Conservation (phyloP, 192 early-diverging fungal genomes). For the Chytriomyces hyalinus region DNA sequence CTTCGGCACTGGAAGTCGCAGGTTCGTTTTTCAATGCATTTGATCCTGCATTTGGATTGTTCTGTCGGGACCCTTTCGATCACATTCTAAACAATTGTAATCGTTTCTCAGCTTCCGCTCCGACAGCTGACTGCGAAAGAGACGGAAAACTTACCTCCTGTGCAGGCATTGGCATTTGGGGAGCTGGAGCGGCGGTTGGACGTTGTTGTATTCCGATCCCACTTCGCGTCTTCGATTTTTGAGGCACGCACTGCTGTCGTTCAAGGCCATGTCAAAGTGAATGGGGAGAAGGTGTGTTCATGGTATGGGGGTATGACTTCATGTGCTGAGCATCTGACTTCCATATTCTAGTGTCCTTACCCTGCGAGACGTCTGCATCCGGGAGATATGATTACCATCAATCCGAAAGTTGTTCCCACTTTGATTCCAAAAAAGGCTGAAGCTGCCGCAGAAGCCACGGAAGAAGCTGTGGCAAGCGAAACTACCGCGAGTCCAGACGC, state of each 20-base stretch:
- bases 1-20: conserved; percentile 48
- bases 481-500: too few relatives aligned
- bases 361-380: conserved; percentile 87
- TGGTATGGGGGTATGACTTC: not conserved
- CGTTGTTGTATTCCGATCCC: conserved; percentile 89
- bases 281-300: conserved; percentile 65
- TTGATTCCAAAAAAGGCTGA: conserved; percentile 19
- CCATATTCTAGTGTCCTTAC: conserved; percentile 54
- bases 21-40: conserved; percentile 40
- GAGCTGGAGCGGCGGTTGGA: conserved; percentile 91
- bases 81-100: not conserved
- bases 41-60: too few relatives aligned
- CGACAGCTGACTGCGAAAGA: not conserved
- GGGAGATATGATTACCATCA: conserved; percentile 87
- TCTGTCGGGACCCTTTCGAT: not conserved
- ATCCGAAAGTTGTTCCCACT: conserved; percentile 71
- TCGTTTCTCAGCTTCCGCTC: not conserved
- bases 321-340: not conserved
- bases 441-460: not conserved
- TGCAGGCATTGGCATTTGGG: conserved; percentile 77
- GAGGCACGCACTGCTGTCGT: conserved; percentile 82
- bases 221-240: conserved; percentile 87
- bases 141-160: not conserved
- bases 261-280: conserved; percentile 89
- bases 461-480: not conserved